Evolutionary conservation across 371 early-diverging fungal species (phyloP).

Genomic region (Circinella minor): DNA sequence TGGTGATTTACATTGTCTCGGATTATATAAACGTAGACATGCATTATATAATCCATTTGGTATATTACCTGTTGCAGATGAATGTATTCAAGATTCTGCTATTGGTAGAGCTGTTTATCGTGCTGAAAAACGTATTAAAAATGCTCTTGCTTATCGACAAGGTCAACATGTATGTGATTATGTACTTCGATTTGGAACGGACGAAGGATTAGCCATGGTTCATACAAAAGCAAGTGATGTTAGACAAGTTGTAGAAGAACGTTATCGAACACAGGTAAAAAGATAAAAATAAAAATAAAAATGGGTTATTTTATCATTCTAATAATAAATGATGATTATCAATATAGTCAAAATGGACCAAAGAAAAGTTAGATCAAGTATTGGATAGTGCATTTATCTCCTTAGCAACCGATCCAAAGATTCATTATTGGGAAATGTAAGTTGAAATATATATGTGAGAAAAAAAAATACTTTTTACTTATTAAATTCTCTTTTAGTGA

Average conservation of each 20-base stretch:
- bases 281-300: not conserved
- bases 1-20: slow-evolving; percentile 18
- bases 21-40: slow-evolving; percentile 12
- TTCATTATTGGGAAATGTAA: slow-evolving; percentile 21
- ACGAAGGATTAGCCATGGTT: slow-evolving; percentile 4
- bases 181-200: not conserved
- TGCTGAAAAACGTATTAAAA: slow-evolving; percentile 24
- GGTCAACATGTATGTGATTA: slow-evolving; percentile 19
- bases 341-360: not conserved
- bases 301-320: not conserved
- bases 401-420: slow-evolving; percentile 1
- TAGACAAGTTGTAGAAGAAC: not conserved
- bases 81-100: slow-evolving; percentile 22
- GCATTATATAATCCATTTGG: slow-evolving; percentile 20
- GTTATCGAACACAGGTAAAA: not conserved
- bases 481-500: slow-evolving; percentile 6
- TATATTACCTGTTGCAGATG: slow-evolving; percentile 23
- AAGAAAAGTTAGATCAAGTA: not conserved
- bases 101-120: slow-evolving; percentile 17
- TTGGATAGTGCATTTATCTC: not conserved
- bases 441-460: not conserved
- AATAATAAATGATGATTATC: too few species aligned
- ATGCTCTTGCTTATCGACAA: slow-evolving; percentile 12
- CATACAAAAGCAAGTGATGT: slow-evolving; percentile 5
- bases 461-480: not conserved